These are phyloP conservation scores for Thermochaetoides dissita DNA, from an alignment of 2,329 filamentous ascomycete genomes.

Conservation along the genomic window DNA sequence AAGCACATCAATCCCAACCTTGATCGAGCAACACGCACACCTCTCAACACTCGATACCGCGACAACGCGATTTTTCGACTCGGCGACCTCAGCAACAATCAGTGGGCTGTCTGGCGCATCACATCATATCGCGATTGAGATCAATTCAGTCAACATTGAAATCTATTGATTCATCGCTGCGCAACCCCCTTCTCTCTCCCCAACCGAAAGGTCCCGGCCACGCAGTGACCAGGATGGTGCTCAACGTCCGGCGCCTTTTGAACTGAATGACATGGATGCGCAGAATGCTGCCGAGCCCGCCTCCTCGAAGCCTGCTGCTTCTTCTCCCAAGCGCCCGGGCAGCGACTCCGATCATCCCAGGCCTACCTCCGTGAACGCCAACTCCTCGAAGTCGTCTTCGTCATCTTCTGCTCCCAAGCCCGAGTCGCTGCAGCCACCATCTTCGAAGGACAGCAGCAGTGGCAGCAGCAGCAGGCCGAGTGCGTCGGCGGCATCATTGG, in stretches of 20 bases:
- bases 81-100: neutral
- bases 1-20: neutral
- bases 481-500: conserved; percentile 9
- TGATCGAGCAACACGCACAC: too few species aligned
- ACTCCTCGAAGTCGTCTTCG: conserved; percentile 14
- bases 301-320: conserved; percentile 43
- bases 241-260: conserved; percentile 33
- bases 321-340: conserved; percentile 31
- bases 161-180: conserved; percentile 11
- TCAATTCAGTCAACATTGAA: too few species aligned
- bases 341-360: conserved; percentile 22
- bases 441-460: conserved; percentile 19
- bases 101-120: conserved; percentile 11
- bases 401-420: conserved; percentile 15
- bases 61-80: neutral
- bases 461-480: conserved; percentile 13
- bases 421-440: conserved; percentile 7
- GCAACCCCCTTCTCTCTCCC: conserved; percentile 6
- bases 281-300: conserved; percentile 52
- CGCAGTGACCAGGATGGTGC: conserved; percentile 44
- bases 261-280: conserved; percentile 56
- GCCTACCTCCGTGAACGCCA: conserved; percentile 15
- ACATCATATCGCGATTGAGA: conserved; percentile 4
- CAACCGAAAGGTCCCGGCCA: conserved; percentile 19
- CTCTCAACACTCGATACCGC: too few species aligned